phyloP scores from a whole-genome alignment of 2,329 filamentous ascomycete genomes.

The Apiospora pterosperma region DNA sequence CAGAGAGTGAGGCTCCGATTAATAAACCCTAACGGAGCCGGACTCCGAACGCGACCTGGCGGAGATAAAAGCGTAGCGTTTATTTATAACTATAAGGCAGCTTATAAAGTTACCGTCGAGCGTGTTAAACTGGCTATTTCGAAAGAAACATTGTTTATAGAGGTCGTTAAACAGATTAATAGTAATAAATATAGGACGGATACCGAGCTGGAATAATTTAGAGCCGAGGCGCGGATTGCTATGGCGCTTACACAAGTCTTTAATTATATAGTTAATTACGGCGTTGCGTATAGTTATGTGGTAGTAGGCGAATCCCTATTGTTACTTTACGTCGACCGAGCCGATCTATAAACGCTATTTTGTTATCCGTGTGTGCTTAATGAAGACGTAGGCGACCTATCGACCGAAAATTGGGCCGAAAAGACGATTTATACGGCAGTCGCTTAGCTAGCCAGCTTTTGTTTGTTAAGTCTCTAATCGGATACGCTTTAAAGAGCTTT shows the following conservation, averaged over 20 bases:
- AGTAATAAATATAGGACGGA: not conserved
- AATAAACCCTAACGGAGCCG: constrained; percentile 9
- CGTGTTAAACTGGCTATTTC: not conserved
- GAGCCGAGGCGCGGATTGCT: constrained; percentile 12
- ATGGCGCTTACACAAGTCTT: constrained; percentile 18
- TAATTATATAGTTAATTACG: constrained; percentile 16
- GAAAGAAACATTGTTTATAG: constrained; percentile 4
- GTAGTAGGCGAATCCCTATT: constrained; percentile 20
- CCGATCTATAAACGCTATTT: constrained; percentile 14
- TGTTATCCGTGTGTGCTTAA: constrained; percentile 13
- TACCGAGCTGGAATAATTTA: not conserved
- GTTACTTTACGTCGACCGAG: constrained; percentile 19
- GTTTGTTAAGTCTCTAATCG: constrained; percentile 16
- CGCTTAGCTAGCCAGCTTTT: constrained; percentile 18
- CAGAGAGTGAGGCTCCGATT: constrained; percentile 3
- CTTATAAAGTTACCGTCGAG: constrained; percentile 1
- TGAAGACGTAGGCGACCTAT: constrained; percentile 6
- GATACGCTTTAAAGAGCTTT: constrained; percentile 11
- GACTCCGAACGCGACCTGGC: not conserved
- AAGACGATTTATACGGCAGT: constrained; percentile 14
- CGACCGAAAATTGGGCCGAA: not conserved
- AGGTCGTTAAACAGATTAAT: constrained; percentile 4
- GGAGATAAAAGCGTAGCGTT: constrained; percentile 3
- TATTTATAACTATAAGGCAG: constrained; percentile 7
- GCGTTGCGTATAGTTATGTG: constrained; percentile 21